Percentiles rank a stretch among this genome's conserved stretches.
Conservation (phyloP, 1,139 yeast species). For the Saccharomyces pastorianus region DNA sequence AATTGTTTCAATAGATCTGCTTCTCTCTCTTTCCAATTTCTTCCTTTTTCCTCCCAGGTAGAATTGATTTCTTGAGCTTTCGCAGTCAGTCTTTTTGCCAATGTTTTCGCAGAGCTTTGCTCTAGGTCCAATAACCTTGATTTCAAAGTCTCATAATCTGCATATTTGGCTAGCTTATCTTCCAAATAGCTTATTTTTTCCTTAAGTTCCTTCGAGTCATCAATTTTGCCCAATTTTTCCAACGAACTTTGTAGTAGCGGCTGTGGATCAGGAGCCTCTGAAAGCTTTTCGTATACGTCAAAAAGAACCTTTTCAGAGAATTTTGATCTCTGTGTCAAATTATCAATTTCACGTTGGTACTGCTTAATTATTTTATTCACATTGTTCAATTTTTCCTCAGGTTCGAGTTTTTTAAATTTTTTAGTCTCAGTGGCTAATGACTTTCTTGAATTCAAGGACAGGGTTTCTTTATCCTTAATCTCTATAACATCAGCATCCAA, state of each 20-base stretch:
- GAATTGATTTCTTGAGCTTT: constrained; percentile 58
- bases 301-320: constrained; percentile 65
- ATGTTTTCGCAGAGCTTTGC: constrained; percentile 47
- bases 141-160: constrained; percentile 75
- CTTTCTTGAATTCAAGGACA: constrained; percentile 62
- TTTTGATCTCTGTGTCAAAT: constrained; percentile 69
- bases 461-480: constrained; percentile 61
- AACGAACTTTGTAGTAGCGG: constrained; percentile 69
- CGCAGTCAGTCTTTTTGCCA: constrained; percentile 40
- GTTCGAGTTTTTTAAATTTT: constrained; percentile 63
- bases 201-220: constrained; percentile 47
- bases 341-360: constrained; percentile 84
- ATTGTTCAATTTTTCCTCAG: constrained; percentile 50
- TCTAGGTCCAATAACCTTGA: constrained; percentile 51
- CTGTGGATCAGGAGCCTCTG: constrained; percentile 90
- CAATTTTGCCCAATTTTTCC: constrained; percentile 53
- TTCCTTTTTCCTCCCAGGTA: constrained; percentile 52
- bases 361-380: constrained; percentile 68
- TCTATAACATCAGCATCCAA: constrained; percentile 70
- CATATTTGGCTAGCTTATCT: constrained; percentile 54
- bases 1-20: constrained; percentile 39
- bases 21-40: constrained; percentile 52
- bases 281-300: constrained; percentile 62
- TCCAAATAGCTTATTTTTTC: constrained; percentile 49
- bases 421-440: constrained; percentile 75